Evolutionary conservation across 257 asterid species (phyloP).

Genomic region (Capsicum chinense): DNA sequence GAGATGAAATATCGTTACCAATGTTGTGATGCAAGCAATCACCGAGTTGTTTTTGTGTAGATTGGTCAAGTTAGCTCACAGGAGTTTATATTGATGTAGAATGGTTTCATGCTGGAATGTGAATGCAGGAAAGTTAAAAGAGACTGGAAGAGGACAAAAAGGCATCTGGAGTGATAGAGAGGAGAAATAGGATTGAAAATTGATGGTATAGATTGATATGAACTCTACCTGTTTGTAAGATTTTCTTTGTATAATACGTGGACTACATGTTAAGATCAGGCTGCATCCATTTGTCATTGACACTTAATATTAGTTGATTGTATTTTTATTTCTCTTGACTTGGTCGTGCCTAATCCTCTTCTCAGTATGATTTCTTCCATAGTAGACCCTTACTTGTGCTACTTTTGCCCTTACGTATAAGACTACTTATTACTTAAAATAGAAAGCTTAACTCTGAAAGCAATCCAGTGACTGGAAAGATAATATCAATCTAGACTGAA

Average conservation of each 20-base stretch:
- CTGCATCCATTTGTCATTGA: background rate
- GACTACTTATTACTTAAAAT: background rate
- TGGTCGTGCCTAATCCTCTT: background rate
- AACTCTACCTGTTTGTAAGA: background rate
- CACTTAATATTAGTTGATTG: conserved; percentile 3
- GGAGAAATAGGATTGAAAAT: conserved; percentile 15
- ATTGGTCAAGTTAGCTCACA: background rate
- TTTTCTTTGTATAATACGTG: background rate
- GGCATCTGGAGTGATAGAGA: background rate
- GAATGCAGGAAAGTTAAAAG: background rate
- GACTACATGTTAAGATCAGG: background rate
- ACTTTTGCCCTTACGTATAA: background rate
- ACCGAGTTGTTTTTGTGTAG: background rate
- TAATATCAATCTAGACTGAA: background rate
- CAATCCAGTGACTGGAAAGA: background rate
- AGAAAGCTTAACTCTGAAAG: background rate
- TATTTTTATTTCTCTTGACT: background rate
- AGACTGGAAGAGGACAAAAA: background rate
- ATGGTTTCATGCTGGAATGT: background rate
- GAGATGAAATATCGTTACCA: conserved; percentile 1
- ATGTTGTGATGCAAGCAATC: background rate
- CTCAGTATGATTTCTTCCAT: background rate
- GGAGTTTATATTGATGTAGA: background rate
- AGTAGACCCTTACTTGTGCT: background rate
- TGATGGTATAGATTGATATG: background rate